Percentiles rank a stretch among this genome's conserved stretches.
These are phyloP conservation scores for Colletotrichum liriopes DNA, from an alignment of 2,329 filamentous ascomycete species.

Conservation along the genomic window DNA sequence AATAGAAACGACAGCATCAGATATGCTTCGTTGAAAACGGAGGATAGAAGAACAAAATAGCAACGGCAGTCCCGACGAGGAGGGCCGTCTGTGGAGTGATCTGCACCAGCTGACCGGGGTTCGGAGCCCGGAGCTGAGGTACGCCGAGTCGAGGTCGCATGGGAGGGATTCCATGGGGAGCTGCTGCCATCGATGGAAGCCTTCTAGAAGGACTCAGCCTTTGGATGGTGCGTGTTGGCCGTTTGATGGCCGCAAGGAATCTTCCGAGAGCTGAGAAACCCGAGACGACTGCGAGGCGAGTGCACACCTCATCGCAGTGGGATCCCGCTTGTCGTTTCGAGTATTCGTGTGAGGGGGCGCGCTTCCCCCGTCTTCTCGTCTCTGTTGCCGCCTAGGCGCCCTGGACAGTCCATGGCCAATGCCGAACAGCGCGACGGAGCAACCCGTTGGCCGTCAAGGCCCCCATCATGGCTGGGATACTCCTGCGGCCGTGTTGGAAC, in stretches of 20 bases:
- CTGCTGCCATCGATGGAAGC: constrained; percentile 15
- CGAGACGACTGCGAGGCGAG: constrained; percentile 18
- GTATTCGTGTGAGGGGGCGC: constrained; percentile 1
- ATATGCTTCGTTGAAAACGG: constrained; percentile 5
- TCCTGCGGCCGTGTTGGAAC: constrained; percentile 20
- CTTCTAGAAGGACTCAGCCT: constrained; percentile 35
- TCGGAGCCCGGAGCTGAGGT: constrained; percentile 28
- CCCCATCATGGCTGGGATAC: constrained; percentile 8
- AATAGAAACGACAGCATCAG: constrained; percentile 7
- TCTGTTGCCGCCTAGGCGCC: constrained; percentile 27
- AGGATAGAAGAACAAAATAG: constrained; percentile 1
- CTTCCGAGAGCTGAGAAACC: constrained; percentile 3
- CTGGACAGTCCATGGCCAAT: not conserved
- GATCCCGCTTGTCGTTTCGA: constrained; percentile 17
- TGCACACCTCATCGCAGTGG: not conserved
- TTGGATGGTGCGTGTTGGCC: constrained; percentile 24
- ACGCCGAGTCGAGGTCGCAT: constrained; percentile 28
- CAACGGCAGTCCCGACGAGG: constrained; percentile 34
- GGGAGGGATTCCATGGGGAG: not conserved
- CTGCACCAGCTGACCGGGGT: constrained; percentile 35
- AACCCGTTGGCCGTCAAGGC: constrained; percentile 1
- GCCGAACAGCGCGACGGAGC: not conserved
- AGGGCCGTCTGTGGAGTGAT: constrained; percentile 40
- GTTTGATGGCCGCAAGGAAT: constrained; percentile 28
- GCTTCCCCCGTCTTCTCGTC: not conserved